Evolutionary conservation across 306 rosid genomes (phyloP), one percentile per base, ranked within the genome.

Genomic region (Fragaria iinumae): DNA sequence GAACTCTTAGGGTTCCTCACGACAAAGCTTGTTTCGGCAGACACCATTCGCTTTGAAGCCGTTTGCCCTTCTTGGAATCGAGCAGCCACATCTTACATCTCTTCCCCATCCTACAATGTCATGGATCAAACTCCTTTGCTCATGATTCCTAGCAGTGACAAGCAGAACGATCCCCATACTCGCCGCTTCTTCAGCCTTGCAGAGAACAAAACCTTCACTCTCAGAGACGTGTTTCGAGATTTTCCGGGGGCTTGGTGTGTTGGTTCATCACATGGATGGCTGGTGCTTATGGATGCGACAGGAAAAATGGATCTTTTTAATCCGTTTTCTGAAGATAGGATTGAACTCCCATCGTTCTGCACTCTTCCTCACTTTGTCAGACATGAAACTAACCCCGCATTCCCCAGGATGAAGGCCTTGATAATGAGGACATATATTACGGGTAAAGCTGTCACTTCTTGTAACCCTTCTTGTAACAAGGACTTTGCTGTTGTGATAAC

Each of bases 151-250:
- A 14, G 59, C 6, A 21, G 0, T 6, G 14, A 20, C 11, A 0
- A 48, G 23, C 8, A 48, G 38, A 14, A 48, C 1, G 67, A 56
- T 23, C 43, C 21, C 63, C 63, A 56, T n/a, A 21, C 29, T 8
- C 63, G 73, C 57, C 62, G 76, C 81, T 59, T 77, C 63, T n/a
- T 77, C 8, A 59, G 25, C 48, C 71, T 69, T 11, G 27, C 64
- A 9, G 81, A 77, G 27, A 4, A 60, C 38, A 70, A 69, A 23
- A 13, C 34, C 14, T 69, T 27, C 63, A 60, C 23, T 20, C 18
- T 60, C 50, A 16, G 60, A 11, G 50, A 66, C 48, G 71, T 66
- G 13, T 66, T 66, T 3, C 20, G 48, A 66, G 48, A 41, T 18
- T 41, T 66, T 39, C 20, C 14, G 11, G 49, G 6, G 11, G 71